Evolutionary conservation across 345 rosid genomes (phyloP).

Genomic region (Corymbia maculata): DNA sequence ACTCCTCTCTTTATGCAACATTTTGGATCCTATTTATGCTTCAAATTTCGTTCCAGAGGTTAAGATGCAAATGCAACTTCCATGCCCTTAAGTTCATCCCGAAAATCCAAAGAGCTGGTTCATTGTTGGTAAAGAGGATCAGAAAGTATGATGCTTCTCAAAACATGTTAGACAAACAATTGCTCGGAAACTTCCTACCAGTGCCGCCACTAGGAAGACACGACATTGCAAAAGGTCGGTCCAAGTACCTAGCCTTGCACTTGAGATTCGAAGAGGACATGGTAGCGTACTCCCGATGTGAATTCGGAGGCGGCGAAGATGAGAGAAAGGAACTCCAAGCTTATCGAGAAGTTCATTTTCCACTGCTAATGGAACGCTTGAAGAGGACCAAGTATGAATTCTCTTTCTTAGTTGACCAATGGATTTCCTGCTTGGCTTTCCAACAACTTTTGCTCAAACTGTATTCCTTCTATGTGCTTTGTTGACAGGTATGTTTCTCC

Average conservation of each 20-base stretch:
- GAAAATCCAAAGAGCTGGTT: slow-evolving; percentile 60
- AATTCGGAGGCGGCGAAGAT: slow-evolving; percentile 72
- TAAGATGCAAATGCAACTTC: slow-evolving; percentile 94
- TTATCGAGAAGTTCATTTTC: slow-evolving; percentile 77
- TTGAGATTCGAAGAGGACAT: slow-evolving; percentile 91
- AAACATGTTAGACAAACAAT: slow-evolving; percentile 47
- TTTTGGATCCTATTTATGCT: not conserved
- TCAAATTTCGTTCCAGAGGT: slow-evolving; percentile 27
- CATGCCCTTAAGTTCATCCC: slow-evolving; percentile 73
- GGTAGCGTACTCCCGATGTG: slow-evolving; percentile 90
- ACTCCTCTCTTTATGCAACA: not conserved
- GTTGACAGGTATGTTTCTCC: slow-evolving; percentile 43
- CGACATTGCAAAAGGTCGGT: slow-evolving; percentile 12
- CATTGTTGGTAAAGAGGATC: slow-evolving; percentile 60
- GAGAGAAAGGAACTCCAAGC: slow-evolving; percentile 73
- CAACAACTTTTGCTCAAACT: not conserved
- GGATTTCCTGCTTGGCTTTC: not conserved
- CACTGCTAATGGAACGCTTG: slow-evolving; percentile 62
- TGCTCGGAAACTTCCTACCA: slow-evolving; percentile 47
- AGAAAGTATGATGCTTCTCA: slow-evolving; percentile 31
- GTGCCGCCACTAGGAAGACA: slow-evolving; percentile 9
- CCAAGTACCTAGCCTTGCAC: slow-evolving; percentile 75
- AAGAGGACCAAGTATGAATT: slow-evolving; percentile 40
- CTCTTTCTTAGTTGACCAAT: not conserved
- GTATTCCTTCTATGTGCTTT: too few relatives aligned